These are phyloP conservation scores for Ustilago esculenta DNA, from an alignment of 1,284 basidiomycete species.

Conservation along the genomic window DNA sequence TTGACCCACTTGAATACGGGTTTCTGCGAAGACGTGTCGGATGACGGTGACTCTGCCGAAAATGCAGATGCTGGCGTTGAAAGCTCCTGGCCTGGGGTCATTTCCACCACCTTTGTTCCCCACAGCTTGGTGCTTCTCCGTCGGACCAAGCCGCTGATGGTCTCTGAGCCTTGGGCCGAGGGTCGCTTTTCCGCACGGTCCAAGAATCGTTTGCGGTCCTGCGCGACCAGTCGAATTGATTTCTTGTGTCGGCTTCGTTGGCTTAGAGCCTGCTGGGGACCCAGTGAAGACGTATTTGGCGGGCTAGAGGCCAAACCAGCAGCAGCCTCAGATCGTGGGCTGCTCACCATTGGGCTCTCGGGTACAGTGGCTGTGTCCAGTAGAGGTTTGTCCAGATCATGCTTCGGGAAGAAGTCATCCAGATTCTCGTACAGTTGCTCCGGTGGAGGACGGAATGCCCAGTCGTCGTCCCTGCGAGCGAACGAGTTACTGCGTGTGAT, in stretches of 20 bases:
- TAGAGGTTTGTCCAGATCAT: conserved; percentile 94
- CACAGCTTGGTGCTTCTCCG: conserved; percentile 94
- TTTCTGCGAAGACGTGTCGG: conserved; percentile 46
- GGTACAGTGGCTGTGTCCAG: conserved; percentile 81
- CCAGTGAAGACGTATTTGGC: conserved; percentile 1
- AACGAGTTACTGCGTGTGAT: conserved; percentile 57
- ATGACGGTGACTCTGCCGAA: conserved; percentile 61
- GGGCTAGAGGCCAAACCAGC: conserved; percentile 12
- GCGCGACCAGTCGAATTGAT: conserved; percentile 90
- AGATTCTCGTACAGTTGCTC: conserved; percentile 94
- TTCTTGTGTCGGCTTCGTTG: conserved; percentile 73
- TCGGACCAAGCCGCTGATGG: conserved; percentile 72
- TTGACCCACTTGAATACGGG: conserved; percentile 96
- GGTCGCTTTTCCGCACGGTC: conserved; percentile 65
- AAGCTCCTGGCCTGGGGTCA: conserved; percentile 75
- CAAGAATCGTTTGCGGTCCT: conserved; percentile 69
- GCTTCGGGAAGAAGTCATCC: conserved; percentile 93
- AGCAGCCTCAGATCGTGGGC: conserved; percentile 34
- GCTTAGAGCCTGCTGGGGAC: conserved; percentile 18
- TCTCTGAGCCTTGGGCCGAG: conserved; percentile 66
- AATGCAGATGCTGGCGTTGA: conserved; percentile 50
- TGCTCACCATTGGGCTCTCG: conserved; percentile 71
- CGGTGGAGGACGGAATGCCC: conserved; percentile 82
- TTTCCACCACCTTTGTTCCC: conserved; percentile 92
- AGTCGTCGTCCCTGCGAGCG: conserved; percentile 61